These are phyloP conservation scores for Coniferiporia weirii DNA, from an alignment of 1,284 basidiomycete genomes.

Conservation along the genomic window DNA sequence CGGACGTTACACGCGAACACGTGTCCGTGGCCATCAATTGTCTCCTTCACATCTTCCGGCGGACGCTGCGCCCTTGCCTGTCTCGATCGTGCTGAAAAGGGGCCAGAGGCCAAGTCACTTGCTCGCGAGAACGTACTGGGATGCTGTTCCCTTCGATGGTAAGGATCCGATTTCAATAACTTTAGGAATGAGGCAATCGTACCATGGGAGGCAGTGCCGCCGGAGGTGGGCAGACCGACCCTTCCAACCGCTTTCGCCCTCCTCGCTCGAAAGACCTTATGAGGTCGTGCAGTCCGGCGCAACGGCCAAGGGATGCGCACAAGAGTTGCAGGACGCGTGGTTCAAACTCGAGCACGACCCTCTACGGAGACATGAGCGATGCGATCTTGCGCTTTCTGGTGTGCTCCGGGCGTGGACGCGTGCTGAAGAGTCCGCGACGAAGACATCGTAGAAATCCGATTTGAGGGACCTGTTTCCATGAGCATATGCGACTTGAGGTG, in stretches of 20 bases:
- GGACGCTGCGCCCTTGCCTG: slow-evolving; percentile 69
- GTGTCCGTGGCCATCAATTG: slow-evolving; percentile 50
- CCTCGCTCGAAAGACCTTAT: slow-evolving; percentile 50
- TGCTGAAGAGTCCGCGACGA: slow-evolving; percentile 85
- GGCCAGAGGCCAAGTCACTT: slow-evolving; percentile 68
- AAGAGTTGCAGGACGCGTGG: slow-evolving; percentile 65
- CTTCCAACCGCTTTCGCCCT: slow-evolving; percentile 63
- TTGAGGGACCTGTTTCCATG: slow-evolving; percentile 79
- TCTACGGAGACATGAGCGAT: slow-evolving; percentile 82
- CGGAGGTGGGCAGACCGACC: slow-evolving; percentile 60
- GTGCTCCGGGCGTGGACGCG: slow-evolving; percentile 76
- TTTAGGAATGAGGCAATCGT: slow-evolving; percentile 85
- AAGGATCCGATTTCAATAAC: slow-evolving; percentile 46
- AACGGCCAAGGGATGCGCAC: slow-evolving; percentile 65
- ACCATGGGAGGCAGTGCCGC: slow-evolving; percentile 73
- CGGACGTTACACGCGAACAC: not conserved
- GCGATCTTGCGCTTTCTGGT: slow-evolving; percentile 87
- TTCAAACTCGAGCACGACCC: slow-evolving; percentile 78
- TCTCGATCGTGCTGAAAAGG: too few species aligned
- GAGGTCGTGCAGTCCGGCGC: slow-evolving; percentile 65
- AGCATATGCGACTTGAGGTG: slow-evolving; percentile 70
- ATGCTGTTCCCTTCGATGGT: too few species aligned
- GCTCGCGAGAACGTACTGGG: too few species aligned
- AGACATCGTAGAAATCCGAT: slow-evolving; percentile 78
- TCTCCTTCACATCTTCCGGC: slow-evolving; percentile 46